Base-by-base conservation (phyloP, 139 green algal genomes). In the Chlamydomonas sp. region DNA sequence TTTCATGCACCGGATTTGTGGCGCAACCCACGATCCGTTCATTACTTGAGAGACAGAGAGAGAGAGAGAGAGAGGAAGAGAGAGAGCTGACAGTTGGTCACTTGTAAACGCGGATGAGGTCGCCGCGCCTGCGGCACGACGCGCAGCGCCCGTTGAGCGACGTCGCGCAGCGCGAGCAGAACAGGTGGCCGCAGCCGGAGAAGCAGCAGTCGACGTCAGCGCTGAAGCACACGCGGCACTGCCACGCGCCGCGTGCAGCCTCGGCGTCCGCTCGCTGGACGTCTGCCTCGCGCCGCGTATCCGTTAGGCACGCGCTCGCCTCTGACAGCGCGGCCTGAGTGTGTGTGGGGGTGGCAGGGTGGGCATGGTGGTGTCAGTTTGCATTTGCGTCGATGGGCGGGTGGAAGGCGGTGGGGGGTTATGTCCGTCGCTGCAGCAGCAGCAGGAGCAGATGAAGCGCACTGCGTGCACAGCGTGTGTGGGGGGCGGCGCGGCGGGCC, bases 181-280 rank as follows among this genome's bases (percentile, higher is more conserved):
- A 74, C 74, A 84, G 66, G 65, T 91, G 85, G 0, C 85, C 85
- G 65, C 85, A 91, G 33, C 72, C 75, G 8, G 50, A 66, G 65
- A 84, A 85, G n/a, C 70, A 76, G 0, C 58, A 35, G 30, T 86
- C 73, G 31, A 87, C 75, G 6, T 88, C 79, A 5, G 35, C 35
- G 31, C 63, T 65, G 36, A 89, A 83, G 73, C 85, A 91, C 62
- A 91, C 81, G 62, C 82, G 71, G 58, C 29, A 66, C 31, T 74
- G 66, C 60, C 70, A 76, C n/a, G 54, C 49, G 5, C 38, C 50
- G 62, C 54, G 65, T 1, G 62, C 47, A 3, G 37, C 20, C 59
- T 68, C 70, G 13, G 35, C 30, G 8, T 72, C 67, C 1, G 48
- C 13, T 24, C 60, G 31, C 31, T 43, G 31, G 10, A 10, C 31